These are phyloP conservation scores for Isatis tinctoria DNA, from an alignment of 345 rosid species.

Conservation along the genomic window DNA sequence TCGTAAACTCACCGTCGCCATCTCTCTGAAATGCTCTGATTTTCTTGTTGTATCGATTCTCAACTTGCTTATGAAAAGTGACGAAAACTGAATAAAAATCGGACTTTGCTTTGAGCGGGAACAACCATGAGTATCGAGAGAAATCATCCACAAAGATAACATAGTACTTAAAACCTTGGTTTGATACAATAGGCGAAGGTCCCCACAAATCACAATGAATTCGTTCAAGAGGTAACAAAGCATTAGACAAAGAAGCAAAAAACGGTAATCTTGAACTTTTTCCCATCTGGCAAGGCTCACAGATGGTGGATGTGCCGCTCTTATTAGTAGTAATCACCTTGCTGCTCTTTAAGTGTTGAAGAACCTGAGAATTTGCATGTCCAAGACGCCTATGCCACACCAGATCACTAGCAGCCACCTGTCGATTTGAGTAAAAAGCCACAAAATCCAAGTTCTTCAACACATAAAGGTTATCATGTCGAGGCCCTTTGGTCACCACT, in stretches of 20 bases:
- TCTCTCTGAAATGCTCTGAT: neutral
- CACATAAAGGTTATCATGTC: neutral
- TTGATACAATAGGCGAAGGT: neutral
- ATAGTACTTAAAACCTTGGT: neutral
- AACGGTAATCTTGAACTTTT: neutral
- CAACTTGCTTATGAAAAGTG: neutral
- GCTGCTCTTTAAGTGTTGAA: neutral
- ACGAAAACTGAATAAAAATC: neutral
- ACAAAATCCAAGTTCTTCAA: neutral
- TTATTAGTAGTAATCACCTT: neutral
- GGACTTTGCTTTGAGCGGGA: neutral
- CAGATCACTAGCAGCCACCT: neutral
- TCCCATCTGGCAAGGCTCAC: too few relatives aligned
- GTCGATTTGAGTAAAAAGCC: neutral
- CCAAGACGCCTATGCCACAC: neutral
- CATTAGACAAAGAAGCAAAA: neutral
- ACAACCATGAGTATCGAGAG: neutral
- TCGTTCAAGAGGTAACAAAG: neutral
- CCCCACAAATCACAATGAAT: neutral
- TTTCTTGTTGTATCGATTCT: neutral
- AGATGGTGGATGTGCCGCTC: neutral
- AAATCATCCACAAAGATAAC: neutral
- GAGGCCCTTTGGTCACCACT: neutral
- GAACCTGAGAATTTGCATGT: neutral
- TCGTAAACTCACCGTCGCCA: too few relatives aligned